These are phyloP conservation scores for Aureobasidium uvarum DNA, from an alignment of 2,329 filamentous ascomycete genomes.

Conservation along the genomic window DNA sequence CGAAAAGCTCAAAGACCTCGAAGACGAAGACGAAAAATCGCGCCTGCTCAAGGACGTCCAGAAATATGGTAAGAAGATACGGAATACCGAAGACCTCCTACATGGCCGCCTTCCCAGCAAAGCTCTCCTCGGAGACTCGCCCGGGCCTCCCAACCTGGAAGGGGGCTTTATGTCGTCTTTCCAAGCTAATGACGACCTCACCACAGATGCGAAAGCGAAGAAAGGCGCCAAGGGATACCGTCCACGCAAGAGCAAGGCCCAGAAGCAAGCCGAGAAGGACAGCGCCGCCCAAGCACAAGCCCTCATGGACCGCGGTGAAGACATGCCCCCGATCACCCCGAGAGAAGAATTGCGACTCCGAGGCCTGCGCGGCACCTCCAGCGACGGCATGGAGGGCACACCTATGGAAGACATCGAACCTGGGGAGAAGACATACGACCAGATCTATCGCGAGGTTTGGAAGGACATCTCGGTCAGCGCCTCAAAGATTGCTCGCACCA, in stretches of 20 bases:
- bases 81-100: slow-evolving; percentile 81
- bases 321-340: slow-evolving; percentile 61
- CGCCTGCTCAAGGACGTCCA: slow-evolving; percentile 83
- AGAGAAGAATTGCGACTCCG: slow-evolving; percentile 52
- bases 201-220: slow-evolving; percentile 28
- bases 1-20: slow-evolving; percentile 70
- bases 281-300: slow-evolving; percentile 85
- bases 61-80: slow-evolving; percentile 87
- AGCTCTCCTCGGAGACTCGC: slow-evolving; percentile 69
- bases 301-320: slow-evolving; percentile 74
- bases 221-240: slow-evolving; percentile 43
- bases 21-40: slow-evolving; percentile 77
- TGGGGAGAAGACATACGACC: slow-evolving; percentile 84
- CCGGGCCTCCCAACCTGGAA: slow-evolving; percentile 75
- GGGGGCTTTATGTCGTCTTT: slow-evolving; percentile 85
- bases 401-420: slow-evolving; percentile 61
- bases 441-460: slow-evolving; percentile 97
- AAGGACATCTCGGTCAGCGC: slow-evolving; percentile 94
- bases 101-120: slow-evolving; percentile 74
- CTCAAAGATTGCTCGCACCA: slow-evolving; percentile 86
- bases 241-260: slow-evolving; percentile 82
- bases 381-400: slow-evolving; percentile 52
- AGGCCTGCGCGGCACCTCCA: slow-evolving; percentile 39
- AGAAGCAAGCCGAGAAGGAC: slow-evolving; percentile 67
- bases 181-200: slow-evolving; percentile 47